Evolutionary conservation across 495 filamentous ascomycete species (phyloP), one percentile per base, ranked within the genome.

Genomic region (Talaromyces liani): DNA sequence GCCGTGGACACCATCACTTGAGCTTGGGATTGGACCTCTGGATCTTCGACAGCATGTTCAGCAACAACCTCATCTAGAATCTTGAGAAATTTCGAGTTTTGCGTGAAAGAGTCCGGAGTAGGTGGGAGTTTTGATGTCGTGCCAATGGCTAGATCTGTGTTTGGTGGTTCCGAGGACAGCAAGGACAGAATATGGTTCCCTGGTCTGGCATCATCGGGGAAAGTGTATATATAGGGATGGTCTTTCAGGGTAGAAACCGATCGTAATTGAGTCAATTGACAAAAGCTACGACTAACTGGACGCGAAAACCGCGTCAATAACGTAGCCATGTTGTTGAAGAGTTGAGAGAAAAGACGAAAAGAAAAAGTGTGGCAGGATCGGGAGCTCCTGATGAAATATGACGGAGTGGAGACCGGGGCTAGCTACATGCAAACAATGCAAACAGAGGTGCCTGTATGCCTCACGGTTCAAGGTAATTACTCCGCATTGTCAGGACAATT

Each of bases 51-150:
- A 6, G 90, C 93, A 69, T 96, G 77, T 49, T 85, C 68, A 14
- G 81, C 75, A 53, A 96, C 78, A 1, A 94, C 88, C 1, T 86
- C 79, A 66, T 93, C 88, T 24, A 98, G 77, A n/a, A 93, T 87
- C 6, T 77, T 62, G 4, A 94, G 73, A 70, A 98, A 98, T 24
- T 80, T 73, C 4, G 79, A 85, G 72, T 97, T 98, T 68, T 90
- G 88, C 36, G 75, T 82, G 67, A 97, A 87, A 29, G 88, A 88
- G 58, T 85, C 77, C 9, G 92, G 86, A 0, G 88, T 91, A 16
- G 92, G 92, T 3, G 92, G 93, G 29, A 94, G 65, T 58, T 82
- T 73, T 25, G 85, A 83, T 0, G 90, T 87, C 22, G 85, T 85
- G 63, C 93, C 94, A 67, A 97, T 88, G 12, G 91, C 85, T 31